These are phyloP conservation scores for Lichtheimia corymbifera DNA, from an alignment of 371 early-diverging fungal species.

Conservation along the genomic window DNA sequence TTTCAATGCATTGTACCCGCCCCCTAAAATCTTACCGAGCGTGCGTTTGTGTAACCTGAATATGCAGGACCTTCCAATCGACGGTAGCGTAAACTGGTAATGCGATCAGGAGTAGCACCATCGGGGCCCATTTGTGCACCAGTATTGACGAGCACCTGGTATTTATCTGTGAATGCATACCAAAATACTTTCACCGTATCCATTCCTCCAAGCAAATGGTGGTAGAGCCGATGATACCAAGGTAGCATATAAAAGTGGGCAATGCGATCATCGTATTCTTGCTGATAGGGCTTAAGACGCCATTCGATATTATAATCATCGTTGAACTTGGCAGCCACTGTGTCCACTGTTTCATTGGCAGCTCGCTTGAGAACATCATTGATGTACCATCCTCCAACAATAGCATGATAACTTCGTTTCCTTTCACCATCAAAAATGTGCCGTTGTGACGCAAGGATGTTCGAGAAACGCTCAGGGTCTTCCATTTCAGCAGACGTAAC, in stretches of 20 bases:
- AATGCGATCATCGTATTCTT: slow-evolving; percentile 7
- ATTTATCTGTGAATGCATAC: too few relatives aligned
- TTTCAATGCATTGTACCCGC: background rate
- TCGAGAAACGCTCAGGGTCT: slow-evolving; percentile 37
- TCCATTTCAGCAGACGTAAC: slow-evolving; percentile 29
- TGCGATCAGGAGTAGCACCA: too few relatives aligned
- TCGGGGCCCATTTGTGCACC: too few relatives aligned
- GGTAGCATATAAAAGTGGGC: background rate
- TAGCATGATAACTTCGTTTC: slow-evolving; percentile 63
- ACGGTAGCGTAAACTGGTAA: slow-evolving; percentile 4
- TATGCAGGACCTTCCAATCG: slow-evolving; percentile 32
- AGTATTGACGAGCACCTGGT: too few relatives aligned
- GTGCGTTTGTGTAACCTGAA: slow-evolving; percentile 60
- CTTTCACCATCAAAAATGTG: slow-evolving; percentile 63
- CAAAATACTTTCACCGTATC: background rate
- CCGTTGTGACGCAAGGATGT: slow-evolving; percentile 56
- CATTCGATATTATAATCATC: slow-evolving; percentile 51
- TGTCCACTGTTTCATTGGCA: slow-evolving; percentile 56
- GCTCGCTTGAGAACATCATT: slow-evolving; percentile 71
- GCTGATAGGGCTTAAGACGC: slow-evolving; percentile 46
- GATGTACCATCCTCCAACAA: slow-evolving; percentile 71
- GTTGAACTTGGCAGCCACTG: slow-evolving; percentile 54
- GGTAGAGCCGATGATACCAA: background rate
- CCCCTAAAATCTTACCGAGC: slow-evolving; percentile 50
- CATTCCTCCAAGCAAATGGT: background rate